Evolutionary conservation across 2,329 filamentous ascomycete species (phyloP).

Genomic region (Neofusicoccum cordaticola): DNA sequence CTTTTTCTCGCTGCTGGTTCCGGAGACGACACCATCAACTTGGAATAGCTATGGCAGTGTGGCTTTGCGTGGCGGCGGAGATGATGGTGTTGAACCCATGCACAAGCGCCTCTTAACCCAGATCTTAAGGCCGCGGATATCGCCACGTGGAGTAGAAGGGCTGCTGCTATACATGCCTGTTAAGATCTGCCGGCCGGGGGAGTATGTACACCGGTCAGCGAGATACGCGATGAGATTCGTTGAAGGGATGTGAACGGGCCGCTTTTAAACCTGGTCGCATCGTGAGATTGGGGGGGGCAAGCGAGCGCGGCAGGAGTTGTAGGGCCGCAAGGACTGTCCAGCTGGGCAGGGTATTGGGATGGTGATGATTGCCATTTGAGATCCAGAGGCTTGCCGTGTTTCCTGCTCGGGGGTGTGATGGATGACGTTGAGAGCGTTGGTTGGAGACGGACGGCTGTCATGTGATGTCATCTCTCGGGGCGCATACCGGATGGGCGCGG

Average conservation of each 20-base stretch:
- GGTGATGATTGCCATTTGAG: neutral
- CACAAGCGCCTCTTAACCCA: neutral
- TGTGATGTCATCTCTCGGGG: constrained; percentile 12
- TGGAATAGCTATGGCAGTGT: neutral
- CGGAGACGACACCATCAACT: neutral
- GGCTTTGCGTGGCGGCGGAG: constrained; percentile 1
- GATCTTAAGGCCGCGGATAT: neutral
- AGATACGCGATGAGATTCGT: constrained; percentile 2
- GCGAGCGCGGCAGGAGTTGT: neutral
- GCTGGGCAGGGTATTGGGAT: neutral
- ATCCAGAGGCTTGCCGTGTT: neutral
- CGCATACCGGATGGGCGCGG: neutral
- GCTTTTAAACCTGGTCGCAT: neutral
- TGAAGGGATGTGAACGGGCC: neutral
- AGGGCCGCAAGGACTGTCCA: neutral
- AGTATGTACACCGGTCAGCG: neutral
- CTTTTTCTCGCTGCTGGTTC: neutral
- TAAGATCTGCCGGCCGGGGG: neutral
- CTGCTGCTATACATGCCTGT: neutral
- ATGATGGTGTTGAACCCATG: constrained; percentile 7
- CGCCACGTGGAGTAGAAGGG: neutral
- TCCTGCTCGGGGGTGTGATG: neutral
- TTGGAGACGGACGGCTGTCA: neutral
- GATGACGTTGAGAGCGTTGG: constrained; percentile 2
- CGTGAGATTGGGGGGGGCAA: neutral